These are phyloP conservation scores for Trypanosoma caninum DNA, from an alignment of 208 protist genomes.

Conservation along the genomic window DNA sequence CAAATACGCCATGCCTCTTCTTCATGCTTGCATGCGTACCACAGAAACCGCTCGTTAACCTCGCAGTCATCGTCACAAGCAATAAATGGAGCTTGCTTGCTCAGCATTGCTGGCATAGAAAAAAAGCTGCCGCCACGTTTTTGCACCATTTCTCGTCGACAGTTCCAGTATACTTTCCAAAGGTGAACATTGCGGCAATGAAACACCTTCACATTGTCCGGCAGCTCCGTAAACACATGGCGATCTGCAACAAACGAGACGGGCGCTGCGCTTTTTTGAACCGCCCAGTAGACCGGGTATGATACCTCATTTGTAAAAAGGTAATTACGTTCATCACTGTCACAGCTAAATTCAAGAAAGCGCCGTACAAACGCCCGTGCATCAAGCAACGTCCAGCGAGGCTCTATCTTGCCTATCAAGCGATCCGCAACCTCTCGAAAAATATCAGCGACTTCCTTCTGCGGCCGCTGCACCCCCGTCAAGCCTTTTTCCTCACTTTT, in stretches of 20 bases:
- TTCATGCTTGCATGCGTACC: conserved; percentile 44
- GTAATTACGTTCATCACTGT: conserved; percentile 34
- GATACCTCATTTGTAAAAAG: conserved; percentile 44
- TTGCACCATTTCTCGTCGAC: conserved; percentile 38
- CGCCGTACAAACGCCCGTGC: conserved; percentile 57
- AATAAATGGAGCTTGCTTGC: conserved; percentile 21
- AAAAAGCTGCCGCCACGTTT: conserved; percentile 29
- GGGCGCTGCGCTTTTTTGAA: conserved; percentile 22
- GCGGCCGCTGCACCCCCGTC: background rate
- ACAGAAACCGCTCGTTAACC: conserved; percentile 60
- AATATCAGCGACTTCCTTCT: conserved; percentile 35
- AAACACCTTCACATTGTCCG: conserved; percentile 21
- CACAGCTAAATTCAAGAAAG: conserved; percentile 36
- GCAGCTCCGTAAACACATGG: conserved; percentile 24
- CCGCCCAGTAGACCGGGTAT: conserved; percentile 44
- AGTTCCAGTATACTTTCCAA: conserved; percentile 66
- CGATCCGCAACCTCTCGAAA: conserved; percentile 55
- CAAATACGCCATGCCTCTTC: conserved; percentile 54
- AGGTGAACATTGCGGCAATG: conserved; percentile 56
- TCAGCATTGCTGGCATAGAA: conserved; percentile 31
- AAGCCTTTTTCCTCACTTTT: background rate
- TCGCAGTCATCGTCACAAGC: conserved; percentile 65
- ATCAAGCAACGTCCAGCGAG: conserved; percentile 49
- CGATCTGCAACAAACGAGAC: conserved; percentile 34
- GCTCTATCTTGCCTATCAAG: conserved; percentile 55